Percentiles rank a stretch among this genome's conserved stretches.
Conservation (phyloP, 2,329 filamentous ascomycete species). For the Chrysosporium queenslandicum region DNA sequence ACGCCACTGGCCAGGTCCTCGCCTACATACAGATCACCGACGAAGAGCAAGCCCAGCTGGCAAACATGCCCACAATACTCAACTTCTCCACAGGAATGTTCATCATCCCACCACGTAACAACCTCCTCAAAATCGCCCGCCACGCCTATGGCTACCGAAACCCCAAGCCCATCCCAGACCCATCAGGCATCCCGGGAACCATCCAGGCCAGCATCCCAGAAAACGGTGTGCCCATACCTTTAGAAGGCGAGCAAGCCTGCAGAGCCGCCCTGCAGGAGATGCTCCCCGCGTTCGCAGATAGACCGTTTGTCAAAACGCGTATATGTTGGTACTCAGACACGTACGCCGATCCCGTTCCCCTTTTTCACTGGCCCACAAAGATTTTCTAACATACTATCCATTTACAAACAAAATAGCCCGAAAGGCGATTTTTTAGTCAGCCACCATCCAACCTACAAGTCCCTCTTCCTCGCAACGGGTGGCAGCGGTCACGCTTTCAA, state of each 20-base stretch:
- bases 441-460: constrained; percentile 51
- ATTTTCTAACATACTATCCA: background rate
- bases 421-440: constrained; percentile 62
- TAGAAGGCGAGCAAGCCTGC: constrained; percentile 53
- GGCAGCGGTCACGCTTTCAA: constrained; percentile 47
- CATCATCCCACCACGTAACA: constrained; percentile 44
- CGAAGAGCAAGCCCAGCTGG: constrained; percentile 57
- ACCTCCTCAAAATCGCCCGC: constrained; percentile 58
- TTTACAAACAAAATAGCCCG: constrained; percentile 28
- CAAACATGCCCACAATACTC: constrained; percentile 54
- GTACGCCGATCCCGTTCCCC: no score
- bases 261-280: constrained; percentile 52
- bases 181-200: constrained; percentile 4
- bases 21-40: constrained; percentile 66
- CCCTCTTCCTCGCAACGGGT: constrained; percentile 43
- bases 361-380: no score
- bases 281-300: constrained; percentile 49
- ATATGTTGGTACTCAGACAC: constrained; percentile 73
- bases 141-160: constrained; percentile 59
- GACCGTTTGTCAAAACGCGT: constrained; percentile 53
- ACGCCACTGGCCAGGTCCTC: constrained; percentile 72
- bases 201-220: constrained; percentile 33
- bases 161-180: constrained; percentile 27
- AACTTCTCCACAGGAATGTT: constrained; percentile 45
- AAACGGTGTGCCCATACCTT: constrained; percentile 30